These are phyloP conservation scores for Fraxinus floribunda DNA, from an alignment of 305 asterid species.

Conservation along the genomic window DNA sequence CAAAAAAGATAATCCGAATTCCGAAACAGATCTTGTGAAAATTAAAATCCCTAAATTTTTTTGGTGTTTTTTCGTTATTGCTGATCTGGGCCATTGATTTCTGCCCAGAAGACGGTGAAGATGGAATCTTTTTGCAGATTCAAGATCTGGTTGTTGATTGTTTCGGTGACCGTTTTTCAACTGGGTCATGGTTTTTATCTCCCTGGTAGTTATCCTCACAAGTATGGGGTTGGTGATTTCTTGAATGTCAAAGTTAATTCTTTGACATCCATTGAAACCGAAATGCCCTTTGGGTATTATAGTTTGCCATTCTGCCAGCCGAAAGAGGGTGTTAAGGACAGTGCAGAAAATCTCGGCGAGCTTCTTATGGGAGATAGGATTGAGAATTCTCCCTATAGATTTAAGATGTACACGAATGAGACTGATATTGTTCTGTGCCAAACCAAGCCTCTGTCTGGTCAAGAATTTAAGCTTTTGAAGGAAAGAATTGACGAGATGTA, in stretches of 20 bases:
- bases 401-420: constrained; percentile 56
- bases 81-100: constrained; percentile 43
- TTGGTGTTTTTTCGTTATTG: constrained; percentile 10
- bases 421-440: constrained; percentile 49
- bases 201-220: constrained; percentile 66
- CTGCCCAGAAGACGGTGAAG: constrained; percentile 26
- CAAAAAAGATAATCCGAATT: background rate
- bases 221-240: constrained; percentile 49
- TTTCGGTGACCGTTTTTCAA: constrained; percentile 26
- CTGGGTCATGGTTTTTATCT: constrained; percentile 51
- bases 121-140: constrained; percentile 39
- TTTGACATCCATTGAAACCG: constrained; percentile 62
- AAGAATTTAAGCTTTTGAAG: constrained; percentile 49
- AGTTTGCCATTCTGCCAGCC: constrained; percentile 58
- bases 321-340: constrained; percentile 55
- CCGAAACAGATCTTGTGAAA: constrained; percentile 32
- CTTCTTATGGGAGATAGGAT: constrained; percentile 71
- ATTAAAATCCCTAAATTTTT: constrained; percentile 4
- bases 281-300: constrained; percentile 56
- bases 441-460: constrained; percentile 49
- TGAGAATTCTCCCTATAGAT: constrained; percentile 61
- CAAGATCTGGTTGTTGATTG: constrained; percentile 38
- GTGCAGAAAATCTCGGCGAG: constrained; percentile 64
- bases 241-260: constrained; percentile 61
- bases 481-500: constrained; percentile 68